Conservation (phyloP, 805 yeast species). For the Saturnispora hagleri region DNA sequence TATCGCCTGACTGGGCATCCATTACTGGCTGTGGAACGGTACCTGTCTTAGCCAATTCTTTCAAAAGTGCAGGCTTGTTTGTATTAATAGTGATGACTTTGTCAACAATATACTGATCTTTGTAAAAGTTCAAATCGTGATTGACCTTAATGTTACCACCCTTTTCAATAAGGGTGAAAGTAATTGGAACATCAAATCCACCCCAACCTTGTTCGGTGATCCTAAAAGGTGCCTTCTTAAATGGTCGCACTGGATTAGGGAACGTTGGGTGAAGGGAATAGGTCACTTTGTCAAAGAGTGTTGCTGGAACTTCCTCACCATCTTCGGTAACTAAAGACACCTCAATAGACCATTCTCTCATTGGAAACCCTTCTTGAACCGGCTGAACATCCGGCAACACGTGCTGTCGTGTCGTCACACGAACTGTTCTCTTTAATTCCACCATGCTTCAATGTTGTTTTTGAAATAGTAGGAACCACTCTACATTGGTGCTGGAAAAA, state of each 20-base stretch:
- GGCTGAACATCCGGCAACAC: constrained; percentile 73
- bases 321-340: constrained; percentile 65
- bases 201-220: constrained; percentile 98
- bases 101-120: constrained; percentile 68
- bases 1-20: constrained; percentile 15
- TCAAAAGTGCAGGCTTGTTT: constrained; percentile 61
- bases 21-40: constrained; percentile 47
- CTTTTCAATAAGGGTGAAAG: constrained; percentile 69
- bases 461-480: not conserved
- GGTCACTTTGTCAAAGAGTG: constrained; percentile 82
- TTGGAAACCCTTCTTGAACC: constrained; percentile 84
- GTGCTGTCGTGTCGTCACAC: constrained; percentile 81
- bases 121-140: constrained; percentile 83
- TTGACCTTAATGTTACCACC: constrained; percentile 80
- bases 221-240: constrained; percentile 76
- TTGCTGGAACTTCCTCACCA: constrained; percentile 81
- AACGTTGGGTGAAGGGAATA: constrained; percentile 94
- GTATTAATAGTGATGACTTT: constrained; percentile 71
- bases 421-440: constrained; percentile 74
- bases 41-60: constrained; percentile 72
- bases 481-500: not conserved
- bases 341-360: constrained; percentile 88
- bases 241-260: constrained; percentile 72
- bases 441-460: constrained; percentile 18
- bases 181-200: constrained; percentile 82